Conservation (phyloP, 164 flowering plant genomes). For the Saururus chinensis region DNA sequence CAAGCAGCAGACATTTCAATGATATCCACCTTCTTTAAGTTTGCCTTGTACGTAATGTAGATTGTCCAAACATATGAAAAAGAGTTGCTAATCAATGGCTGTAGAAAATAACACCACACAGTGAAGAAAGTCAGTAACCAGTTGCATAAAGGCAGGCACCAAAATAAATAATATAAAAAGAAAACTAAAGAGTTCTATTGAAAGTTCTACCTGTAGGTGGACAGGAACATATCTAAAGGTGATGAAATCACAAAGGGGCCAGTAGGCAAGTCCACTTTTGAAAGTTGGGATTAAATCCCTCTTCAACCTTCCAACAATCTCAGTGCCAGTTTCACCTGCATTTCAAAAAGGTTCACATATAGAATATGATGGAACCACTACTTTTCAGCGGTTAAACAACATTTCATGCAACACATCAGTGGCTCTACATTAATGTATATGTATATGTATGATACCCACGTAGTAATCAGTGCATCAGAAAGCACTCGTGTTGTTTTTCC, state of each 20-base stretch:
- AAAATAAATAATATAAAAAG: neutral
- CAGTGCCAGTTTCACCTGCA: slow-evolving; percentile 38
- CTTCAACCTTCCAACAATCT: slow-evolving; percentile 69
- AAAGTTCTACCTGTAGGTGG: slow-evolving; percentile 66
- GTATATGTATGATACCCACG: neutral
- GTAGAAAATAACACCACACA: slow-evolving; percentile 17
- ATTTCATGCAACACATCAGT: too few relatives aligned
- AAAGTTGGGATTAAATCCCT: slow-evolving; percentile 75
- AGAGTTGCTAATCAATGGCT: slow-evolving; percentile 73
- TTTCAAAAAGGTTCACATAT: neutral
- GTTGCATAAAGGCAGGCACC: neutral
- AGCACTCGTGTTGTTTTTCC: too few relatives aligned
- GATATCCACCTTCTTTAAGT: slow-evolving; percentile 40
- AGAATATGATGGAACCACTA: neutral
- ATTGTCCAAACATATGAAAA: slow-evolving; percentile 82
- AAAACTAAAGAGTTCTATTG: neutral
- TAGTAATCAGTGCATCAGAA: neutral
- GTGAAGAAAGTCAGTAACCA: slow-evolving; percentile 1
- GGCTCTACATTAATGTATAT: too few relatives aligned
- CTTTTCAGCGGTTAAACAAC: neutral
- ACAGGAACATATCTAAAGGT: slow-evolving; percentile 74
- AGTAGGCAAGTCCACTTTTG: slow-evolving; percentile 48
- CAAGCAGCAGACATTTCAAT: neutral
- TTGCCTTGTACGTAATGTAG: slow-evolving; percentile 87
- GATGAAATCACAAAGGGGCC: slow-evolving; percentile 84